Percentiles rank a stretch among this genome's conserved stretches.
These are phyloP conservation scores for Diplodia intermedia DNA, from an alignment of 2,329 filamentous ascomycete species.

Conservation along the genomic window DNA sequence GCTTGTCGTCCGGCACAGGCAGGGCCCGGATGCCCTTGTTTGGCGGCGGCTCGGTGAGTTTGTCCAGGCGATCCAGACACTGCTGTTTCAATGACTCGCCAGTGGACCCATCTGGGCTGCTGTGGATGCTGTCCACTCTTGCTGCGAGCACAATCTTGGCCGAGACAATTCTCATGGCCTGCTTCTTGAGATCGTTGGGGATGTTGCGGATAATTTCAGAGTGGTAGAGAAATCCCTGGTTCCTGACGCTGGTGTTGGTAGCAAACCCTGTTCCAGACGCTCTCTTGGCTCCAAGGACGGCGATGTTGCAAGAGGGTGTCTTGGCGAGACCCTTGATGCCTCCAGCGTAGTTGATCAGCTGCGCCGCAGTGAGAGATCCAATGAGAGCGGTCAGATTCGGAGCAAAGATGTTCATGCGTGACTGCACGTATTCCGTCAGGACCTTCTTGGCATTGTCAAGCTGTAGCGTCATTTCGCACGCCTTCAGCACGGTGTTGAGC, in stretches of 20 bases:
- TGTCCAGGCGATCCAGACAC: slow-evolving; percentile 86
- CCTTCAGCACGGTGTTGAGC: slow-evolving; percentile 73
- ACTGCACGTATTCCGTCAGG: slow-evolving; percentile 93
- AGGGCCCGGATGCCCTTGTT: slow-evolving; percentile 88
- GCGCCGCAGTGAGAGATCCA: slow-evolving; percentile 89
- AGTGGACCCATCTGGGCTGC: slow-evolving; percentile 78
- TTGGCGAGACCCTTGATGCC: slow-evolving; percentile 88
- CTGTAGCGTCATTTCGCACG: slow-evolving; percentile 86
- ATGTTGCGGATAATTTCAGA: slow-evolving; percentile 88
- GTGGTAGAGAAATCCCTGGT: slow-evolving; percentile 93
- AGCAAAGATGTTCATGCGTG: slow-evolving; percentile 94
- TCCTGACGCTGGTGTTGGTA: slow-evolving; percentile 87
- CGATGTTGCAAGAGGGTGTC: slow-evolving; percentile 90
- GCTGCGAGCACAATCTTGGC: slow-evolving; percentile 94
- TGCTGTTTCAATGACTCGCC: slow-evolving; percentile 83
- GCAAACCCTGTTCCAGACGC: slow-evolving; percentile 81
- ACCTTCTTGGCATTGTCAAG: slow-evolving; percentile 86
- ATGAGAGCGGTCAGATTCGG: slow-evolving; percentile 91
- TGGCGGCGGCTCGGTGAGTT: slow-evolving; percentile 87
- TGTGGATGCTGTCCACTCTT: slow-evolving; percentile 85
- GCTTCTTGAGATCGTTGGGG: slow-evolving; percentile 84
- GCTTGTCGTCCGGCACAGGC: slow-evolving; percentile 94
- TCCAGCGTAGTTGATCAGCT: slow-evolving; percentile 93
- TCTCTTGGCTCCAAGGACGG: slow-evolving; percentile 89
- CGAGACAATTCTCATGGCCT: slow-evolving; percentile 93